These are phyloP conservation scores for Ensete glaucum DNA, from an alignment of 176 grass and related monocot species.

Conservation along the genomic window DNA sequence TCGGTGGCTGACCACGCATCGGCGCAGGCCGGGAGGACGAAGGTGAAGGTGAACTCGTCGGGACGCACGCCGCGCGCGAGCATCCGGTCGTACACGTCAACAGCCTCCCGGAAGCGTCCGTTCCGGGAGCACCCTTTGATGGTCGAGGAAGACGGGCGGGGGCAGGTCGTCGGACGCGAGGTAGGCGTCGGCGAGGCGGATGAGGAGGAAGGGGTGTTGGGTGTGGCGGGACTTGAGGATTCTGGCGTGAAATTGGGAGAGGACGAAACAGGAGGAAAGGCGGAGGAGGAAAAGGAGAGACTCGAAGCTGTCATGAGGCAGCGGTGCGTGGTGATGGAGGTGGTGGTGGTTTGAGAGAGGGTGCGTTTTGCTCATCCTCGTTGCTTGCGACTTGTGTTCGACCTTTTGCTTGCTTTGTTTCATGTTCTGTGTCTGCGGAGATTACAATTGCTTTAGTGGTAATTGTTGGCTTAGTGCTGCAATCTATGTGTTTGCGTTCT, in stretches of 20 bases:
- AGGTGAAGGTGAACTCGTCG: conserved; percentile 17
- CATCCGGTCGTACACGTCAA: conserved; percentile 4
- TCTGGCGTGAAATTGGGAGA: conserved; percentile 5
- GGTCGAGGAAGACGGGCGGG: conserved; percentile 18
- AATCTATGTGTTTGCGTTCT: too few relatives aligned
- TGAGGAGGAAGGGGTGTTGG: conserved; percentile 15
- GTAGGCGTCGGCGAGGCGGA: too few relatives aligned
- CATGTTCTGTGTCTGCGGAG: too few relatives aligned
- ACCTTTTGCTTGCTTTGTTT: too few relatives aligned
- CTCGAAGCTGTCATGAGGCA: not conserved
- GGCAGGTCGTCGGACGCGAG: not conserved
- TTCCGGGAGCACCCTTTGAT: conserved; percentile 1
- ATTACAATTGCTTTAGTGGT: too few relatives aligned
- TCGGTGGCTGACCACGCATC: not conserved
- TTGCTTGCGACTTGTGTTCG: too few relatives aligned
- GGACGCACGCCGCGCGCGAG: not conserved
- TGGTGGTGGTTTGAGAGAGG: not conserved
- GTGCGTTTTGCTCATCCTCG: not conserved
- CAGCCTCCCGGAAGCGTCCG: not conserved
- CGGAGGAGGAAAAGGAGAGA: conserved; percentile 10
- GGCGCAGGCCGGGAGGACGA: conserved; percentile 9
- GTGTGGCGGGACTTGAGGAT: conserved; percentile 8
- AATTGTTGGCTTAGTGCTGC: too few relatives aligned
- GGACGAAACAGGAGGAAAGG: not conserved
- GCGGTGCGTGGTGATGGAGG: not conserved